These are phyloP conservation scores for Dryas integrifolia DNA, from an alignment of 331 rosid genomes.

Conservation along the genomic window DNA sequence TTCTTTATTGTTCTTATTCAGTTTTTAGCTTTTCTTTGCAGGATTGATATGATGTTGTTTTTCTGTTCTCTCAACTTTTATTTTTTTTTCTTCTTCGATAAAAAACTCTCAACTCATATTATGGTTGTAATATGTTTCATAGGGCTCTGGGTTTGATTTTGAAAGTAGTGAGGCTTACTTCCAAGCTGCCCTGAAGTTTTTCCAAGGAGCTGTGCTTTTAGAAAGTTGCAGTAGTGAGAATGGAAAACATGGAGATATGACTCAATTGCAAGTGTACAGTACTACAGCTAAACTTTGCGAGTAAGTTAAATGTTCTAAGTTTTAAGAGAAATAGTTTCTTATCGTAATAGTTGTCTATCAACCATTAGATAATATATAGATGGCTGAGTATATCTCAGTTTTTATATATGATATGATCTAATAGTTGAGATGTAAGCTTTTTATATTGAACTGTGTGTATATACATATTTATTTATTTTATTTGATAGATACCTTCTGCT, in stretches of 20 bases:
- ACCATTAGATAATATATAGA: not conserved
- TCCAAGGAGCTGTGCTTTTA: conserved; percentile 61
- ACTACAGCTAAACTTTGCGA: conserved; percentile 56
- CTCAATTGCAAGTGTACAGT: conserved; percentile 49
- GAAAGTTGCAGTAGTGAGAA: conserved; percentile 43
- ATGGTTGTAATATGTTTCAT: conserved; percentile 14
- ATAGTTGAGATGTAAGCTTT: not conserved
- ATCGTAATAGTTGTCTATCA: not conserved
- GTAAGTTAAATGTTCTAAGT: conserved; percentile 41
- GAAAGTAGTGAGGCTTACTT: conserved; percentile 74
- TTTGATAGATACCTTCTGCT: not conserved
- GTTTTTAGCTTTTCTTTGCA: conserved; percentile 28
- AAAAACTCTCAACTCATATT: conserved; percentile 8
- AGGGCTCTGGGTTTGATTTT: conserved; percentile 55
- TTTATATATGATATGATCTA: not conserved
- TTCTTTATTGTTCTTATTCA: conserved; percentile 25
- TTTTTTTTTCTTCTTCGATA: too few species aligned
- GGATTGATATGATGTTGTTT: conserved; percentile 14
- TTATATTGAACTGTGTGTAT: not conserved
- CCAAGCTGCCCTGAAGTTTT: conserved; percentile 75
- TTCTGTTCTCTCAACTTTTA: not conserved
- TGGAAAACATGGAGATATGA: conserved; percentile 50
- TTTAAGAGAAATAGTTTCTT: conserved; percentile 9
- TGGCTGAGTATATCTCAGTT: not conserved
- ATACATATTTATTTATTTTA: not conserved